Conservation (phyloP, 345 rosid species). For the Heritiera littoralis region DNA sequence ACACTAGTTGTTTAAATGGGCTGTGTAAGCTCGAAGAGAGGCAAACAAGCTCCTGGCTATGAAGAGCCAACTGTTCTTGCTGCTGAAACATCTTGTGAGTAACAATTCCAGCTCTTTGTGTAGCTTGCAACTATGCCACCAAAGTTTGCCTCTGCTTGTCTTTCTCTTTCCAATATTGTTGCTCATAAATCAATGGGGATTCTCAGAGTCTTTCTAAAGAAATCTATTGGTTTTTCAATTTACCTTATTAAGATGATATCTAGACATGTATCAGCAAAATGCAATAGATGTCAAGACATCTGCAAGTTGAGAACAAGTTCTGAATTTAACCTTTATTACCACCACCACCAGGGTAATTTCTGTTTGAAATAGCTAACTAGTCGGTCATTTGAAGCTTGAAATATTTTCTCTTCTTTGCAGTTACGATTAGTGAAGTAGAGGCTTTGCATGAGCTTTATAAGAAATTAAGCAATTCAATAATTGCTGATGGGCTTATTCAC, state of each 20-base stretch:
- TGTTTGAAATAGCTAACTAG: conserved; percentile 2
- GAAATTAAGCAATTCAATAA: conserved; percentile 84
- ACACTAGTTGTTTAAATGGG: conserved; percentile 39
- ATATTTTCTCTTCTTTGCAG: conserved; percentile 39
- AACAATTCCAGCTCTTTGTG: neutral
- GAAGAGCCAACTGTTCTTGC: conserved; percentile 75
- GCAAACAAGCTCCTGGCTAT: conserved; percentile 45
- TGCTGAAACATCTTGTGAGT: conserved; percentile 76
- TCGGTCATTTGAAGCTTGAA: neutral
- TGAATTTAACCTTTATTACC: neutral
- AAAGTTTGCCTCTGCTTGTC: neutral
- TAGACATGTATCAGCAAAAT: neutral
- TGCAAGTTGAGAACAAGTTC: neutral
- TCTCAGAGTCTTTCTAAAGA: neutral
- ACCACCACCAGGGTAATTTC: neutral
- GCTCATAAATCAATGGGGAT: neutral
- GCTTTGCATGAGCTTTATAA: conserved; percentile 75
- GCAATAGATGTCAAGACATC: neutral
- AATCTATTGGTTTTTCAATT: neutral
- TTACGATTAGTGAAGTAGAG: conserved; percentile 76
- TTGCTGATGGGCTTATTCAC: conserved; percentile 85
- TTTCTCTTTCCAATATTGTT: neutral
- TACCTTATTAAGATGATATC: neutral
- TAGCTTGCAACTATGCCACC: neutral
- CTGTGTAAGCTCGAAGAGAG: conserved; percentile 44